Conservation (phyloP, 441 rosid species). For the Adansonia grandidieri region DNA sequence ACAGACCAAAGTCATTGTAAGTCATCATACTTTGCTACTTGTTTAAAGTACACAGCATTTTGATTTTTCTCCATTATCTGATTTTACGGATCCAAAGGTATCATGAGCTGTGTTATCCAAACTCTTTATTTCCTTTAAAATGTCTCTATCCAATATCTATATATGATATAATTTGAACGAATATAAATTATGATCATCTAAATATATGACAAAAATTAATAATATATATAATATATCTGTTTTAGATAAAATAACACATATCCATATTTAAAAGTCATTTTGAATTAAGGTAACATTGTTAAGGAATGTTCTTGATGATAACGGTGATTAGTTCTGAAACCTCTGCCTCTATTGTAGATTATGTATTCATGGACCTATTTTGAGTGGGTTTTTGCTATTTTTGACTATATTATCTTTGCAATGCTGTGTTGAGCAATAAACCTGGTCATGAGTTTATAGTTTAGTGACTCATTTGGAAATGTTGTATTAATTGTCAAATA, state of each 20-base stretch:
- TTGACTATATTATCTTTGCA: not conserved
- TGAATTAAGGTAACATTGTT: too few relatives aligned
- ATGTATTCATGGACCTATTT: slow-evolving; percentile 17
- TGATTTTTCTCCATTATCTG: not conserved
- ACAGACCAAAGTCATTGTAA: slow-evolving; percentile 93
- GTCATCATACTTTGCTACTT: slow-evolving; percentile 4
- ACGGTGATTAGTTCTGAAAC: slow-evolving; percentile 52
- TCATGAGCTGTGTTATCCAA: slow-evolving; percentile 29
- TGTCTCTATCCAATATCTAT: too few relatives aligned
- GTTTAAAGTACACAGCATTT: not conserved
- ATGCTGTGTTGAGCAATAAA: slow-evolving; percentile 1
- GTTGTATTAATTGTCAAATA: too few relatives aligned
- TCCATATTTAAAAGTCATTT: too few relatives aligned
- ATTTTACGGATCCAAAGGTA: slow-evolving; percentile 86
- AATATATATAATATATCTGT: too few relatives aligned
- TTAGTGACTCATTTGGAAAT: not conserved
- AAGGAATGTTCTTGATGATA: slow-evolving; percentile 70
- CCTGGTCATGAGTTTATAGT: not conserved
- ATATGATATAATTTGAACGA: too few relatives aligned
- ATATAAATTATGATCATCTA: too few relatives aligned
- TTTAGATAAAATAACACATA: too few relatives aligned
- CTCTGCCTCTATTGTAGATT: slow-evolving; percentile 14
- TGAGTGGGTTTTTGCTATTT: slow-evolving; percentile 8
- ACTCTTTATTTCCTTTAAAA: too few relatives aligned
- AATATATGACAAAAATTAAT: too few relatives aligned